Percentiles rank a stretch among this genome's conserved stretches.
Conservation (phyloP, 2,329 filamentous ascomycete species). For the Fusarium burgessii region DNA sequence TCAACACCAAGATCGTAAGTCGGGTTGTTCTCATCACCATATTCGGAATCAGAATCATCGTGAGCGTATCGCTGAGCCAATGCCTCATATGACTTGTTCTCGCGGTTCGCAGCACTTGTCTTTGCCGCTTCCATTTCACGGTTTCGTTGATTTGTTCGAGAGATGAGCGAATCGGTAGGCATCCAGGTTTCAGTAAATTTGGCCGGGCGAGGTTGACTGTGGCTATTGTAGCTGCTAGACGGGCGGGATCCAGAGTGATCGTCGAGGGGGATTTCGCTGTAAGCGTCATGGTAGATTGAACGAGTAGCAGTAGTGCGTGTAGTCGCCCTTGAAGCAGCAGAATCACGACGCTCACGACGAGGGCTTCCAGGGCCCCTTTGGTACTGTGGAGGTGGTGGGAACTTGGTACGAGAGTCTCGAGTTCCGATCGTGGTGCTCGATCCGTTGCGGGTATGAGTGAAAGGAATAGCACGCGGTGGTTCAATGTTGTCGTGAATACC, state of each 20-base stretch:
- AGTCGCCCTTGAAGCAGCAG: conserved; percentile 57
- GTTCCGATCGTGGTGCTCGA: conserved; percentile 69
- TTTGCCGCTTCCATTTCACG: conserved; percentile 56
- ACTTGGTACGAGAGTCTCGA: conserved; percentile 65
- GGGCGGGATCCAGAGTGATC: conserved; percentile 51
- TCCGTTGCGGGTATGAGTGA: conserved; percentile 79
- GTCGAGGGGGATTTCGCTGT: conserved; percentile 62
- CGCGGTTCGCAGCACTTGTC: conserved; percentile 48
- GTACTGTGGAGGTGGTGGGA: conserved; percentile 66
- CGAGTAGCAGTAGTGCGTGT: conserved; percentile 60
- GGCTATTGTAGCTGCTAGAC: conserved; percentile 38
- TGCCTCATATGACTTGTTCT: conserved; percentile 59
- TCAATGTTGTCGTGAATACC: conserved; percentile 60
- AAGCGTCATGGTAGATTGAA: conserved; percentile 57
- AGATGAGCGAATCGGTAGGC: conserved; percentile 65
- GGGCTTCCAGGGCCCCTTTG: conserved; percentile 60
- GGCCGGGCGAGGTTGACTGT: conserved; percentile 54
- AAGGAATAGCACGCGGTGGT: conserved; percentile 73
- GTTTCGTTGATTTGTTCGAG: conserved; percentile 66
- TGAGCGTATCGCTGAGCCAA: conserved; percentile 60
- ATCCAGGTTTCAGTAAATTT: conserved; percentile 68
- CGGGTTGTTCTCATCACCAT: conserved; percentile 53
- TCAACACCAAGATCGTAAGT: conserved; percentile 47
- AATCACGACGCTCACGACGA: conserved; percentile 59
- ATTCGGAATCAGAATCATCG: conserved; percentile 57